Evolutionary conservation across 257 asterid species (phyloP).

Genomic region (Salvia miltiorrhiza): DNA sequence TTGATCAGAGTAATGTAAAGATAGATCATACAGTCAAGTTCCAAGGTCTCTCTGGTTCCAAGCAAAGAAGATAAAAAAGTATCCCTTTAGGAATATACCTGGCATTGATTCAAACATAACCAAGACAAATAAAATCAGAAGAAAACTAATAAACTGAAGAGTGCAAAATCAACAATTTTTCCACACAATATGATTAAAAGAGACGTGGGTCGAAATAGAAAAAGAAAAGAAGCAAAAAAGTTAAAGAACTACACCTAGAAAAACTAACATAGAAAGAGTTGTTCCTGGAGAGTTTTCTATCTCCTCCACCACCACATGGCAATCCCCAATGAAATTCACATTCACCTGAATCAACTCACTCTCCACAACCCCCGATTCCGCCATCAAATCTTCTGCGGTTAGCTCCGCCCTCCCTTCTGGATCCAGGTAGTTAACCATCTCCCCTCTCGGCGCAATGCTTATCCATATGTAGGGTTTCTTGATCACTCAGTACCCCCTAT

Average conservation of each 20-base stretch:
- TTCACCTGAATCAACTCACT: slow-evolving; percentile 56
- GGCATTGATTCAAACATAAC: slow-evolving; percentile 26
- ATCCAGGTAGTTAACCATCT: slow-evolving; percentile 59
- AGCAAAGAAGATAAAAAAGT: slow-evolving; percentile 91
- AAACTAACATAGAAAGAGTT: too few relatives aligned
- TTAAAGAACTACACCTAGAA: neutral
- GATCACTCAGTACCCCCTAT: slow-evolving; percentile 49
- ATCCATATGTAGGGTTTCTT: slow-evolving; percentile 64
- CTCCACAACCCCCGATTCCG: slow-evolving; percentile 36
- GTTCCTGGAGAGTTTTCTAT: too few relatives aligned
- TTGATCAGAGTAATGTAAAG: slow-evolving; percentile 14
- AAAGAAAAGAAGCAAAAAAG: neutral
- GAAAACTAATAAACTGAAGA: slow-evolving; percentile 1
- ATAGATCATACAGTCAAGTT: slow-evolving; percentile 62
- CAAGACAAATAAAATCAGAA: slow-evolving; percentile 23
- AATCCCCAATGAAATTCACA: slow-evolving; percentile 58
- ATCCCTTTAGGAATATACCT: slow-evolving; percentile 96
- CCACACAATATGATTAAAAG: too few relatives aligned
- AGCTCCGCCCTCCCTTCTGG: slow-evolving; percentile 50
- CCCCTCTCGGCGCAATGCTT: slow-evolving; percentile 58
- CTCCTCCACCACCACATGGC: slow-evolving; percentile 73
- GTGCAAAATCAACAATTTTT: too few relatives aligned
- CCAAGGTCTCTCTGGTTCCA: slow-evolving; percentile 98
- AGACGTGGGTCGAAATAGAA: neutral
- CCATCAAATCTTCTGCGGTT: slow-evolving; percentile 41